phyloP scores from a whole-genome alignment of 441 rosid species.

The Theobroma grandiflorum region DNA sequence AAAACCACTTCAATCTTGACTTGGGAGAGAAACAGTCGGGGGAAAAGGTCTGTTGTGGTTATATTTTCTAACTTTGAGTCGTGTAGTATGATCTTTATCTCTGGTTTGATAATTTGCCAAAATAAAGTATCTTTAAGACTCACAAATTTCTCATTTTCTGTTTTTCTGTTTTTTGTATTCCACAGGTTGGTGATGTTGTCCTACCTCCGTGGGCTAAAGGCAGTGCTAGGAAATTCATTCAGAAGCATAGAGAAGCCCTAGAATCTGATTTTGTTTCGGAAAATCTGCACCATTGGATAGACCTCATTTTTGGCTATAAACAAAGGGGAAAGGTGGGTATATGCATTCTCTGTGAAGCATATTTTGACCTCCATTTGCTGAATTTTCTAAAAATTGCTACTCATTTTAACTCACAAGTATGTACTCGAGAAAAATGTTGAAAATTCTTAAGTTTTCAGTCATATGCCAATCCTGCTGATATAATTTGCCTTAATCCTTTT shows the following conservation, averaged over 20 bases:
- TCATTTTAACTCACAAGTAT: not conserved
- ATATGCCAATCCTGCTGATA: constrained; percentile 10
- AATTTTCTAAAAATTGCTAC: constrained; percentile 9
- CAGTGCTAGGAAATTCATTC: constrained; percentile 92
- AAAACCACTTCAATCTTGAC: constrained; percentile 86
- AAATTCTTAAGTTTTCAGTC: not conserved
- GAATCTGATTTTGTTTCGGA: constrained; percentile 98
- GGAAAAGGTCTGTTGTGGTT: constrained; percentile 80
- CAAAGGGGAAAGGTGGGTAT: constrained; percentile 96
- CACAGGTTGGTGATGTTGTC: constrained; percentile 87
- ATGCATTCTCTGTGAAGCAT: constrained; percentile 25
- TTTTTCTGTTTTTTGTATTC: not conserved
- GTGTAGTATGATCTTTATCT: constrained; percentile 5
- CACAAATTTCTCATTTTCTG: constrained; percentile 23
- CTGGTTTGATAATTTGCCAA: constrained; percentile 21
- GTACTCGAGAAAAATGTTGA: not conserved
- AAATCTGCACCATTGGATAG: constrained; percentile 99
- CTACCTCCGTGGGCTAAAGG: constrained; percentile 99
- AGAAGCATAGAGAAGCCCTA: constrained; percentile 96
- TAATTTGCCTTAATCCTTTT: constrained; percentile 8
- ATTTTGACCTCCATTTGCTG: constrained; percentile 17
- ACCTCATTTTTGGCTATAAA: constrained; percentile 97
- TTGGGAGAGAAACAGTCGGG: constrained; percentile 99
- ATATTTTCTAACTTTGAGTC: not conserved
- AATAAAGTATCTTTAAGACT: not conserved